Base-by-base conservation (phyloP, 176 grass and related monocot species). In the Triticum dicoccoides region DNA sequence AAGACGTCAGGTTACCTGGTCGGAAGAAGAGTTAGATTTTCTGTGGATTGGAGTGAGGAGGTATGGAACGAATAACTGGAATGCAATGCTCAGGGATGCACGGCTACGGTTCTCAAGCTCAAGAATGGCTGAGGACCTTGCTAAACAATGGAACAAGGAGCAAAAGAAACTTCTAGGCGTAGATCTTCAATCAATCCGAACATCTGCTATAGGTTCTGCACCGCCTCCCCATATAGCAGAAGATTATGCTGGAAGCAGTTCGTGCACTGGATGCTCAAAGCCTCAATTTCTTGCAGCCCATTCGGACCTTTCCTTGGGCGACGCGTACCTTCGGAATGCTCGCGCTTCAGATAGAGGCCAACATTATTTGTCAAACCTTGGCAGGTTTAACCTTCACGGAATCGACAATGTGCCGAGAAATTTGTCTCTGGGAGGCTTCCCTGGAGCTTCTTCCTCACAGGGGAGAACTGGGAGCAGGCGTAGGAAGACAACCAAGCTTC, bases 31-130 rank as follows among this genome's bases (percentile, higher is more conserved):
- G 83, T 63, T 96, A 20, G 97, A 98, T 92, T 96, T 88, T 92
- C 92, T 98, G 79, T 98, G 97, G 94, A 98, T 98, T 82, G 97
- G 97, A 52, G 94, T 98, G 66, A 89, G 97, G 81, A 92, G 97
- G 73, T 94, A 98, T 70, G 97, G 97, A 20, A 51, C 85, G n/a
- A 92, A 88, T 79, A 98, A 94, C 39, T 98, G 97, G 97, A 86
- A 91, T 81, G 90, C 90, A 37, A 87, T 96, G 86, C 65, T 98
- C 71, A 86, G 76, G 86, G 94, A 98, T 72, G 88, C 92, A 24
- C 85, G 76, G 3, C 80, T 98, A 37, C 66, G 73, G 23, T 98
- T 98, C 80, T 91, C 83, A 58, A 89, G 86, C 80, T 91, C 83
- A 37, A 96, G 89, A 68, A 56, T 84, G 41, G 59, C 84, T 11